phyloP scores from a whole-genome alignment of 768 basidiomycete species.

The Stropharia rugosoannulata region DNA sequence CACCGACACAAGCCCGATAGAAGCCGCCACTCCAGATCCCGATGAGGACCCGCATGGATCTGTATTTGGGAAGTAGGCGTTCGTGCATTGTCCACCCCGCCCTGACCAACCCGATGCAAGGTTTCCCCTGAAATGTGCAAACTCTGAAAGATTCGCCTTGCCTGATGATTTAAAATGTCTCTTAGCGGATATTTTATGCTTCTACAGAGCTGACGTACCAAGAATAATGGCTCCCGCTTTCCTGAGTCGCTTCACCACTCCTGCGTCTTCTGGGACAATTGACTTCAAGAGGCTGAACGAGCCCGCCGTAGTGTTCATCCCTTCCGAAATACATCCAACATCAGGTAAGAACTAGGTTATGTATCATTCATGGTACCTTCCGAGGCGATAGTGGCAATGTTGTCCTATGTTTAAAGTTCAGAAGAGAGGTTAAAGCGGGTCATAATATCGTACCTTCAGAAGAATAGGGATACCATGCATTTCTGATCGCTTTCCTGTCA shows the following conservation, averaged over 20 bases:
- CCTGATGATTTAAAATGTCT: constrained; percentile 24
- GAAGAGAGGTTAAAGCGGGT: not conserved
- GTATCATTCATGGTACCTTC: constrained; percentile 31
- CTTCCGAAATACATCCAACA: constrained; percentile 20
- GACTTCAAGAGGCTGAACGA: constrained; percentile 42
- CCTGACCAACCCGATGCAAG: constrained; percentile 61
- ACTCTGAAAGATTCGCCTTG: constrained; percentile 58
- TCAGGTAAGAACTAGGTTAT: not conserved
- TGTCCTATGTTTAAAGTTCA: constrained; percentile 30
- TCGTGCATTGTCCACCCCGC: constrained; percentile 50
- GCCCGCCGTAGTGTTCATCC: constrained; percentile 47
- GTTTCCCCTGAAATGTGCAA: constrained; percentile 46
- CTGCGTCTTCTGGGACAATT: constrained; percentile 44
- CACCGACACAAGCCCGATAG: constrained; percentile 49
- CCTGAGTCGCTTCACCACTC: constrained; percentile 41
- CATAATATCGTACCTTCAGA: constrained; percentile 38
- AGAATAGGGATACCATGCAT: constrained; percentile 56
- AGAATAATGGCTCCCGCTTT: constrained; percentile 45
- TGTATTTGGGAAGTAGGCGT: constrained; percentile 48
- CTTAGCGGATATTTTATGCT: not conserved
- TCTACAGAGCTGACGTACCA: constrained; percentile 22
- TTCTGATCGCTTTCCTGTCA: constrained; percentile 39
- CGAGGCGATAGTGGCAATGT: constrained; percentile 43
- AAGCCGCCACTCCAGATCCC: constrained; percentile 55
- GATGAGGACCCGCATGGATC: constrained; percentile 62